These are phyloP conservation scores for Microdochium nivale DNA, from an alignment of 2,329 filamentous ascomycete species.

Conservation along the genomic window DNA sequence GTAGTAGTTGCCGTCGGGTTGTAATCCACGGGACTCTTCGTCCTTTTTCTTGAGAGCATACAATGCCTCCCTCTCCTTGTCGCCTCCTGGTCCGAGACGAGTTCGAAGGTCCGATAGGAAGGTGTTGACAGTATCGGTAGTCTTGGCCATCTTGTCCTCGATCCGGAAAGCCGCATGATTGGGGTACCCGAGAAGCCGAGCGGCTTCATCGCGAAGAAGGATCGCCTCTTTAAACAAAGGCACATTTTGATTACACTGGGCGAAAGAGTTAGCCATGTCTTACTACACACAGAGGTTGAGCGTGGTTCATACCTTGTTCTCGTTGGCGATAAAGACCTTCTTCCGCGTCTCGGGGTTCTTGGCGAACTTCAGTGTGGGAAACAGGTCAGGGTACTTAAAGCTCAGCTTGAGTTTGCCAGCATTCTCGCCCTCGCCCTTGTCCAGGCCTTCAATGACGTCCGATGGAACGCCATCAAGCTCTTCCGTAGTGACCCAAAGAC, in stretches of 20 bases:
- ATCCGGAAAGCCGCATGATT: constrained; percentile 70
- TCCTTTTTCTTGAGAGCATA: constrained; percentile 67
- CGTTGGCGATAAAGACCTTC: constrained; percentile 63
- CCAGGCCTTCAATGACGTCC: constrained; percentile 57
- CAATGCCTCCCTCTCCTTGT: constrained; percentile 62
- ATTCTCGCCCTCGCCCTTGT: constrained; percentile 64
- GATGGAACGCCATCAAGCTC: constrained; percentile 68
- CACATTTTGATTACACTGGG: constrained; percentile 58
- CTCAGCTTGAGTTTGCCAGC: constrained; percentile 67
- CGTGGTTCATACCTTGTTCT: constrained; percentile 57
- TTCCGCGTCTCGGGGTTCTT: constrained; percentile 60
- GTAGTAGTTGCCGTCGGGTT: constrained; percentile 63
- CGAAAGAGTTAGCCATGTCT: not conserved
- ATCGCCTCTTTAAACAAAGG: constrained; percentile 68
- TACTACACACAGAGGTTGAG: not conserved
- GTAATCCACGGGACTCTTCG: constrained; percentile 46
- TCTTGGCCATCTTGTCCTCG: constrained; percentile 82
- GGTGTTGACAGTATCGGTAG: constrained; percentile 58
- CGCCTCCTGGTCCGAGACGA: constrained; percentile 59
- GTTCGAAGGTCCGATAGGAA: constrained; percentile 64
- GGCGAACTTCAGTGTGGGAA: constrained; percentile 71
- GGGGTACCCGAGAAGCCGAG: constrained; percentile 66
- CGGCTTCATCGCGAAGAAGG: constrained; percentile 67
- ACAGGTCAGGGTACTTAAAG: constrained; percentile 79
- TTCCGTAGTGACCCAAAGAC: constrained; percentile 66